Evolutionary conservation across 768 basidiomycete genomes (phyloP), one percentile per base, ranked within the genome.

Genomic region (Tephrocybe sp.): DNA sequence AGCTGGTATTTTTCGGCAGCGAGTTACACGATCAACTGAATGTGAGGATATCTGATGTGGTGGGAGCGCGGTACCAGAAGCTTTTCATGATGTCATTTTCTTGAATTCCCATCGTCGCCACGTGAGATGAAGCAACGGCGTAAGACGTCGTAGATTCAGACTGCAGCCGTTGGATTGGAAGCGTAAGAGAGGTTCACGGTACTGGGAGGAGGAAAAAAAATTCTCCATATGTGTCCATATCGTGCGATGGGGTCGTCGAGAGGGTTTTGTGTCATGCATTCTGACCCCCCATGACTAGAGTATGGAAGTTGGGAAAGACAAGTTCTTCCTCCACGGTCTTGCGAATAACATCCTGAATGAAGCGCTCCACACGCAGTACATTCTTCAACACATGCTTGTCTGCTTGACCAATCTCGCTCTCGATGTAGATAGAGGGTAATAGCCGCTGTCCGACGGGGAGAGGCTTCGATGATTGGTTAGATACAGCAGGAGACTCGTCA

Each of bases 351-450:
- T 98, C 94, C 65, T 94, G 89, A 45, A 98, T 92, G 67, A 98
- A 98, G 31, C 87, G 77, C 68, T 99, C 96, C 11, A 99, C 89
- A 51, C 96, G 83, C 4, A 91, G 92, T 20, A 98, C 96, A 58
- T 98, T 98, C 69, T 94, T 91, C 56, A 98, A 64, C 10, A 97
- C 91, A 72, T 98, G 95, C 56, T 94, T 96, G 65, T 98, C 94
- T 41, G 86, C 74, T 72, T 98, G 91, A 3, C 96, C 96, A 45
- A 98, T 96, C 73, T 98, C 95, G 62, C 90, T 93, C 69, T 98
- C 96, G 68, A 98, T 95, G 59, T 85, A 80, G 38, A 97, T 91
- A 11, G 83, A 82, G 0, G 92, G 92, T 17, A 99, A 72, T 12
- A 99, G 69, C 23, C 93, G 78, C 59, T 89, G 85, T 0, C 95